phyloP scores from a whole-genome alignment of 371 early-diverging fungal species.

The Dinochytrium kinnereticum region DNA sequence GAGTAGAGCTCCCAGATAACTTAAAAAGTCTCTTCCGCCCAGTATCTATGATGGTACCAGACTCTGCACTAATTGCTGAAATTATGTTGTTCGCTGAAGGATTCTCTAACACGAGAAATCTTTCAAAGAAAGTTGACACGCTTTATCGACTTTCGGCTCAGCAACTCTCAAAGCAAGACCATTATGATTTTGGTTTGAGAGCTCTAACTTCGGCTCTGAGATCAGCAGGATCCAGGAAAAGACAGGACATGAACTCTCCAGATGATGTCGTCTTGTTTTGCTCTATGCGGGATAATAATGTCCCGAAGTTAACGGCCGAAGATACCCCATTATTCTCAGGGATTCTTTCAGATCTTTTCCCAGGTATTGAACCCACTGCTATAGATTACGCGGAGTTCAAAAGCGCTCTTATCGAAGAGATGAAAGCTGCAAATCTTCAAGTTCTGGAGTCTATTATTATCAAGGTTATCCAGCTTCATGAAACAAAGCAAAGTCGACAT shows the following conservation, averaged over 20 bases:
- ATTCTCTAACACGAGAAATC: conserved; percentile 57
- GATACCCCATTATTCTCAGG: conserved; percentile 59
- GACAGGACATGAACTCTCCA: conserved; percentile 44
- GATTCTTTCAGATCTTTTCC: conserved; percentile 61
- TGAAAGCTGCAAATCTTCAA: conserved; percentile 50
- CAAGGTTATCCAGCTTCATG: conserved; percentile 61
- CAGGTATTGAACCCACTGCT: conserved; percentile 53
- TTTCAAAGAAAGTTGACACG: conserved; percentile 62
- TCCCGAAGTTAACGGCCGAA: conserved; percentile 60
- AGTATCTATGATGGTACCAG: conserved; percentile 64
- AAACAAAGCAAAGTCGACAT: conserved; percentile 57
- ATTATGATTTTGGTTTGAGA: conserved; percentile 65
- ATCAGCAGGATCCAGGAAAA: conserved; percentile 52
- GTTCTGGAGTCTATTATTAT: conserved; percentile 39
- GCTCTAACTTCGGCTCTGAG: conserved; percentile 57
- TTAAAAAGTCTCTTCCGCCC: conserved; percentile 63
- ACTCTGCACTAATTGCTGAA: conserved; percentile 62
- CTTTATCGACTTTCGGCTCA: conserved; percentile 58
- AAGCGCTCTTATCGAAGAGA: conserved; percentile 48
- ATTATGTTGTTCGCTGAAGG: conserved; percentile 67
- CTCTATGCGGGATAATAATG: conserved; percentile 57
- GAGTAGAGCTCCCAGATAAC: conserved; percentile 64
- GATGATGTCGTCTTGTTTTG: conserved; percentile 57
- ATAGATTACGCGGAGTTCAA: conserved; percentile 54
- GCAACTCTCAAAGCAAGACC: conserved; percentile 64